Percentiles rank a stretch among this genome's conserved stretches.
Conservation (phyloP, 176 grass and related monocot species). For the Oryza officinalis region DNA sequence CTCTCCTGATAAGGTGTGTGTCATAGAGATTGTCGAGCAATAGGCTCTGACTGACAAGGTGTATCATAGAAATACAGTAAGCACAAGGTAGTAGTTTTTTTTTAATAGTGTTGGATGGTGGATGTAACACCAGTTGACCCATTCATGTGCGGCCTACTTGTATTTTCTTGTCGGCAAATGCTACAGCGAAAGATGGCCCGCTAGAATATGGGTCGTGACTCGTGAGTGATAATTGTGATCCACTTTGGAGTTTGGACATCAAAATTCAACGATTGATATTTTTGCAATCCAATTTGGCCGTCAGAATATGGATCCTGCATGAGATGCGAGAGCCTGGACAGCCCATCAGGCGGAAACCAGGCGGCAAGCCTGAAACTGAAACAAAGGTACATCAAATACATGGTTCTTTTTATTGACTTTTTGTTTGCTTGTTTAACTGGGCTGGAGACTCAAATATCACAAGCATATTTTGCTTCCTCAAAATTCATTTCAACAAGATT, state of each 20-base stretch:
- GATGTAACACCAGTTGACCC: background rate
- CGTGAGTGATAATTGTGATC: too few species aligned
- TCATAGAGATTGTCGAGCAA: slow-evolving; percentile 61
- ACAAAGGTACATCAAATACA: background rate
- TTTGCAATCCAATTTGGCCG: background rate
- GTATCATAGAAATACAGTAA: background rate
- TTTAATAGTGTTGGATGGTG: background rate
- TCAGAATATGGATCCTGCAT: background rate
- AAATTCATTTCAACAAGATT: background rate
- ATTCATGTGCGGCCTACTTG: background rate
- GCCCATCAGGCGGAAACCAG: background rate
- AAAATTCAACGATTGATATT: too few species aligned
- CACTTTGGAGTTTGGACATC: too few species aligned
- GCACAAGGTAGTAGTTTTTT: background rate
- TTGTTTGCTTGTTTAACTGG: background rate
- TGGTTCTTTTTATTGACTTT: background rate
- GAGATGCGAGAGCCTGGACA: too few species aligned
- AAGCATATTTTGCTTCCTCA: background rate
- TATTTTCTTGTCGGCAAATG: background rate
- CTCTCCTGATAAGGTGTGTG: slow-evolving; percentile 48
- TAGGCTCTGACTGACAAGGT: background rate
- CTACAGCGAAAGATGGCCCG: background rate
- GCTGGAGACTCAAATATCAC: too few species aligned
- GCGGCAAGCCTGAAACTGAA: background rate
- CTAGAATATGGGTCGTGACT: background rate